Percentiles rank a stretch among this genome's conserved stretches.
Conservation (phyloP, 176 grass and related monocot genomes). For the Oryza glaberrima region DNA sequence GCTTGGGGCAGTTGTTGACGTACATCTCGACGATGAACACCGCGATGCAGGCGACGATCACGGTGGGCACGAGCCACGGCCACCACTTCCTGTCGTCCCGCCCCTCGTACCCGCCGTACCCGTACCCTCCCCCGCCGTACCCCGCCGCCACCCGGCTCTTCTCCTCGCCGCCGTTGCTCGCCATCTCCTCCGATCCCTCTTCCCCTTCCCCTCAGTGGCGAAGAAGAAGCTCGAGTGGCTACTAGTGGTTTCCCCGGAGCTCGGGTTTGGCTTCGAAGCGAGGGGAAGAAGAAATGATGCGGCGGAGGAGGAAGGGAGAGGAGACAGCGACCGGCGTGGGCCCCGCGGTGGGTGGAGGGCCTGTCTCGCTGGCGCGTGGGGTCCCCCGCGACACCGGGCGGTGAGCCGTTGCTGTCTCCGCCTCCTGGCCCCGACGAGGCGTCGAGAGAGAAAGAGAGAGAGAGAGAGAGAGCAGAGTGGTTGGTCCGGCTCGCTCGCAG, state of each 20-base stretch:
- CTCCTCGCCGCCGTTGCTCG: slow-evolving; percentile 47
- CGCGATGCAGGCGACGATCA: slow-evolving; percentile 76
- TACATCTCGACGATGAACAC: slow-evolving; percentile 92
- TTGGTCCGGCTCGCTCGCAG: neutral
- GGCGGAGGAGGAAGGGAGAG: neutral
- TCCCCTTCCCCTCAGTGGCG: slow-evolving; percentile 20
- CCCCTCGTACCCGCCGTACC: slow-evolving; percentile 51
- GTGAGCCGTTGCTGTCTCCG: slow-evolving; percentile 48
- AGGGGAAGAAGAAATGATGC: slow-evolving; percentile 10
- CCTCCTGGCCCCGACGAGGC: neutral
- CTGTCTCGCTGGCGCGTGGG: slow-evolving; percentile 39
- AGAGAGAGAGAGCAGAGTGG: neutral
- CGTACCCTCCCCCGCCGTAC: slow-evolving; percentile 36
- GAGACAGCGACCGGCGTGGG: slow-evolving; percentile 13
- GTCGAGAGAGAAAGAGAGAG: neutral
- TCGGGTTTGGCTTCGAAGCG: slow-evolving; percentile 60
- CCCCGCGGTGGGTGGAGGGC: slow-evolving; percentile 16
- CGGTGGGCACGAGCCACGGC: slow-evolving; percentile 83
- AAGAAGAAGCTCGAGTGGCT: neutral
- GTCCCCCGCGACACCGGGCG: slow-evolving; percentile 33
- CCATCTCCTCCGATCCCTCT: slow-evolving; percentile 16
- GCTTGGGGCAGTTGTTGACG: slow-evolving; percentile 80
- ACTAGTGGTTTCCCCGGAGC: neutral
- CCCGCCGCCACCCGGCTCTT: slow-evolving; percentile 47
- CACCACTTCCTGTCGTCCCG: slow-evolving; percentile 65